Evolutionary conservation across 495 filamentous ascomycete species (phyloP), one percentile per base, ranked within the genome.

Genomic region (Penicillium canariense): DNA sequence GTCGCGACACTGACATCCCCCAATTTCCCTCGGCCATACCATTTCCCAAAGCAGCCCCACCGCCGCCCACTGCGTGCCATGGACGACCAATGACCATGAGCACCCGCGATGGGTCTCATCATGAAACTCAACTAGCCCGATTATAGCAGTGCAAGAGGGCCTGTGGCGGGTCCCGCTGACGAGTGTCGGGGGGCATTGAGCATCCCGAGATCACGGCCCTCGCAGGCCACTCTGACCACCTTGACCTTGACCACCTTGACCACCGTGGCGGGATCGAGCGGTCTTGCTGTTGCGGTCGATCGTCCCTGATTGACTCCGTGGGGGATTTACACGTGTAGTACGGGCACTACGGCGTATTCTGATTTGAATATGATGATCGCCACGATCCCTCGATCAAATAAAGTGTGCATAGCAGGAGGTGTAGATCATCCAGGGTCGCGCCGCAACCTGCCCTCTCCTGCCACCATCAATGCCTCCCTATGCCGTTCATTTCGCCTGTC

Each of bases 91-190:
- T 54, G n/a, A 51, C 51, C 48, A 56, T 39, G 34, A 51, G 7
- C 25, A 11, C 20, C 17, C 14, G 11, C 34, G 18, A 40, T 40
- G 56, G 46, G 64, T 67, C 58, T 64, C 58, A 67, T 51, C 48
- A 34, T 64, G 61, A 67, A 67, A 64, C 61, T 39, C 31, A 23
- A 47, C 61, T 67, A 65, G 44, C 3, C 61, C 50, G 12, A 18
- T 35, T 58, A 14, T 12, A 48, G 52, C 9, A 7, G 47, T 22
- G 17, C 38, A 10, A 35, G 35, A 50, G 45, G 52, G 52, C 18
- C 42, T 38, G 22, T 20, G 52, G 53, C 47, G 56, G 48, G 55
- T 48, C 34, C 49, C 55, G 61, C 58, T 67, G 61, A 67, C 61
- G 58, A 66, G 51, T 48, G 48, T 50, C 20, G 31, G 23, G 31